Percentiles rank a stretch among this genome's conserved stretches.
These are phyloP conservation scores for Gautieria morchelliformis DNA, from an alignment of 768 basidiomycete genomes.

Conservation along the genomic window DNA sequence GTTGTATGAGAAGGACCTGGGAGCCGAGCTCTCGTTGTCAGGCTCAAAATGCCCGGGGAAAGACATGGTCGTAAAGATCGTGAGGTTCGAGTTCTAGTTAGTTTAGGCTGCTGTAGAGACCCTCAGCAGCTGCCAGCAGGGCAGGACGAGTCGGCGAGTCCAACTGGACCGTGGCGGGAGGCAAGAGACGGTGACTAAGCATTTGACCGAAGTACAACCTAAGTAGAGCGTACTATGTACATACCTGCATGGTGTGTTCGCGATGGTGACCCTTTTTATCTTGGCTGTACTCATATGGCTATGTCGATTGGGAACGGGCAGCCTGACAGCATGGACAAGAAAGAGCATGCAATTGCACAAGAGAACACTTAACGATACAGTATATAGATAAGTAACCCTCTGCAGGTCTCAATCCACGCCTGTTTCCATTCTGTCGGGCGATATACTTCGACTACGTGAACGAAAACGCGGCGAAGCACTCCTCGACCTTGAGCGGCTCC, in stretches of 20 bases:
- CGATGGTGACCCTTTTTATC: no score
- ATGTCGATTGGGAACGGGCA: no score
- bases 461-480: slow-evolving; percentile 19
- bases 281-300: no score
- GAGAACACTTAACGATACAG: background rate
- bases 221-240: background rate
- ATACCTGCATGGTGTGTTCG: no score
- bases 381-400: background rate
- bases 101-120: background rate
- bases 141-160: no score
- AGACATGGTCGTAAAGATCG: background rate
- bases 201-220: background rate
- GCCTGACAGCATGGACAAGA: no score
- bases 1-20: background rate
- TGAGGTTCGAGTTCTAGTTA: background rate
- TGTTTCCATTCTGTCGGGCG: slow-evolving; percentile 38
- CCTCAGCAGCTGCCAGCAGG: background rate
- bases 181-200: background rate
- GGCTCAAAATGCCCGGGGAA: slow-evolving; percentile 3
- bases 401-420: slow-evolving; percentile 7
- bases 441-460: slow-evolving; percentile 52
- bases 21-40: background rate
- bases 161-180: background rate
- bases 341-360: background rate
- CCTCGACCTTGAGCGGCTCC: slow-evolving; percentile 9